These are phyloP conservation scores for Tetrahymena elliotti DNA, from an alignment of 73 alveolate species.

Conservation along the genomic window DNA sequence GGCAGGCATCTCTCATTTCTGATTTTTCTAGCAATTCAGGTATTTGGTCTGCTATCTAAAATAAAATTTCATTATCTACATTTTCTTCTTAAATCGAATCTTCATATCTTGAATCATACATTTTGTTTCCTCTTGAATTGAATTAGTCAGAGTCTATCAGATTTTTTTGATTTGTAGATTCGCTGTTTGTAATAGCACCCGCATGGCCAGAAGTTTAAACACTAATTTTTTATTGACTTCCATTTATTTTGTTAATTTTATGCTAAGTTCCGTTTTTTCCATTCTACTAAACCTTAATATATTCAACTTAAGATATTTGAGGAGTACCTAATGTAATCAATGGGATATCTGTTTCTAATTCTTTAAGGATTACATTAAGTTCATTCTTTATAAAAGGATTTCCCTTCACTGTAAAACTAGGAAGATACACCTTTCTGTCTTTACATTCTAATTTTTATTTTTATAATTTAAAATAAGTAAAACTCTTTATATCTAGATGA, in stretches of 20 bases:
- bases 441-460: not conserved
- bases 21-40: not conserved
- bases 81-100: not conserved
- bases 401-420: not conserved
- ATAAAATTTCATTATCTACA: not conserved
- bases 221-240: not conserved
- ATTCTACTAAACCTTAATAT: not conserved
- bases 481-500: not conserved
- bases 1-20: not conserved
- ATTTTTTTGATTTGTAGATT: not conserved
- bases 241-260: not conserved
- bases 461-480: not conserved
- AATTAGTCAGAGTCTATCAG: not conserved
- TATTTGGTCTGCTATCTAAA: not conserved
- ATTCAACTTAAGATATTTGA: not conserved
- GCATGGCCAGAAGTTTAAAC: not conserved
- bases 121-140: not conserved
- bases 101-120: not conserved
- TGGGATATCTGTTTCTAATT: not conserved
- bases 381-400: not conserved
- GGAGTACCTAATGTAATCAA: not conserved
- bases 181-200: not conserved
- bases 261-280: not conserved
- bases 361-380: not conserved
- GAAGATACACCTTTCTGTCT: not conserved